Base-by-base conservation (phyloP, 1,284 basidiomycete species). In the Kalmanozyma brasiliensis region DNA sequence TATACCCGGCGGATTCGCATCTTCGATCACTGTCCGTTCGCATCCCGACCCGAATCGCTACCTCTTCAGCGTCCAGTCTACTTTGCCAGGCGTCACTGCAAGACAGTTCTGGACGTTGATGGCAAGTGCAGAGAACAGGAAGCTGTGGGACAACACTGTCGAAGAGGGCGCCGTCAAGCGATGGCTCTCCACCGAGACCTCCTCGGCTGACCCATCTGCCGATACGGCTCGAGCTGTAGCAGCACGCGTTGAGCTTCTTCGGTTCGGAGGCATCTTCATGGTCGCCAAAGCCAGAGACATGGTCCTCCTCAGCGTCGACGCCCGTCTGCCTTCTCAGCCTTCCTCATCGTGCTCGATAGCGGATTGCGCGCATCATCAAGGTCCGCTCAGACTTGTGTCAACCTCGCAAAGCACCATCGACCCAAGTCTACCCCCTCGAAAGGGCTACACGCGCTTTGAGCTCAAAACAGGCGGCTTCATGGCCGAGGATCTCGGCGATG, bases 71-170 rank as follows among this genome's bases (percentile, higher is more conserved):
- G 73, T 78, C 9, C 71, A 65, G 49, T 67, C 67, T 17, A 52
- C 61, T n/a, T 32, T 78, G 1, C 72, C 74, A 11, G 64, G 65
- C 14, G 55, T 78, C 29, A 61, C 62, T 7, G 74, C 67, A 0
- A 53, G 70, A 20, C 73, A 75, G 40, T 78, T 78, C 49, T 78
- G 76, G 76, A 67, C 67, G 13, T 57, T 78, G n/a, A 78, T 78
- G 76, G 74, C 74, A 16, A 69, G 68, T 37, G 65, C 62, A 2
- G 69, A 59, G 35, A 78, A 78, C 36, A 49, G 76, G 9, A 56
- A 65, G 23, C 67, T 77, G 7, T 78, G 76, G 76, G 76, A 78
- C 40, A 59, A 26, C 33, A 76, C 65, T 7, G 55, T 68, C 20
- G 68, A 77, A 29, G 55, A 66, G 29, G 70, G 53, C 2, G 44